Evolutionary conservation across 2,329 filamentous ascomycete genomes (phyloP), one percentile per base, ranked within the genome.

Genomic region (Celoporthe dispersa): DNA sequence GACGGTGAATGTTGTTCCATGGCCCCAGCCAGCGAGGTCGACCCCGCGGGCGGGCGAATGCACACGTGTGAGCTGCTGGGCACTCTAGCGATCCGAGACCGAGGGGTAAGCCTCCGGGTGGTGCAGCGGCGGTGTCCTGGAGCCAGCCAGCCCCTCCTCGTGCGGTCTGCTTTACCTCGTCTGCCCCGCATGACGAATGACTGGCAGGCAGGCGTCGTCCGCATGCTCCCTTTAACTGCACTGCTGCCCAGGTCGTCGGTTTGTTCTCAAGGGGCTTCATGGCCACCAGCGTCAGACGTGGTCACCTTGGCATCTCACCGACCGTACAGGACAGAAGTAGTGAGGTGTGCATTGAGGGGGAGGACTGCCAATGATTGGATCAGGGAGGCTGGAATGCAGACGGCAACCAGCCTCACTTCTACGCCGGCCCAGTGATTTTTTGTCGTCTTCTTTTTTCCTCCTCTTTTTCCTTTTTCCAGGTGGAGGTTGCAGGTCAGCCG

Each of bases 391-490:
- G 71, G 64, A 65, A 59, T 68, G 66, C 51, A 67, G 55, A 41
- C 28, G 28, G 55, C 65, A 68, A 70, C 71, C 73, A 74, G 73
- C 73, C 73, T 74, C 72, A 73, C 71, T 72, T 72, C 70, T 72
- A 65, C 65, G 51, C 69, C 71, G 72, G n/a, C n/a, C n/a, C 70
- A 74, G 68, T 67, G 2, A 72, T 37, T 37, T 37, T 37, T 37
- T 37, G 4, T 37, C 35, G 4, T 37, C 9, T 37, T 37, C 35
- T 37, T 37, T 37, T 37, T n/a, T n/a, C n/a, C n/a, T n/a, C n/a
- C 35, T 37, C 9, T 37, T 37, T 37, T 48, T 67, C 68, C n/a
- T n/a, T 68, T 28, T 31, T 70, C 64, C 68, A 71, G 67, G 25
- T 37, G 44, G 44, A 33, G 67, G 69, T 69, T 69, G 67, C 67